A percentile compares a stretch with the other conserved stretches of the same genome.
These are phyloP conservation scores for Saturnispora gosingensis DNA, from an alignment of 805 yeast species.

Conservation along the genomic window DNA sequence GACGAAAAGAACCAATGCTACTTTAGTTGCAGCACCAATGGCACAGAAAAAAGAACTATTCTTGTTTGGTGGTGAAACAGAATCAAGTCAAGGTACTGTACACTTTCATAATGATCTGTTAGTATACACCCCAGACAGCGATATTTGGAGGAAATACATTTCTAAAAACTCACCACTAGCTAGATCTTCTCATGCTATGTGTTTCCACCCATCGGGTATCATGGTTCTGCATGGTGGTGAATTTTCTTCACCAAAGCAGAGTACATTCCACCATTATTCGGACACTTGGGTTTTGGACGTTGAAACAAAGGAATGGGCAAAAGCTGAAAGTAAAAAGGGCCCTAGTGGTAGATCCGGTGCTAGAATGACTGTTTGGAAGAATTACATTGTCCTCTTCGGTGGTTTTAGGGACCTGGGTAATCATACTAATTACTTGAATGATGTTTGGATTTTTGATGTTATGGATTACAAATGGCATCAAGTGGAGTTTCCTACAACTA, in stretches of 20 bases:
- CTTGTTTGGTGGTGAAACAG: constrained; percentile 83
- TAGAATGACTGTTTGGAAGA: constrained; percentile 85
- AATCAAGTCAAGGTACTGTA: constrained; percentile 32
- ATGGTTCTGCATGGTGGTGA: constrained; percentile 91
- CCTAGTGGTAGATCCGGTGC: constrained; percentile 92
- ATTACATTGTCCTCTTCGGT: constrained; percentile 75
- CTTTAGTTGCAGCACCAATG: constrained; percentile 65
- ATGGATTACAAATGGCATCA: constrained; percentile 87
- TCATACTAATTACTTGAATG: constrained; percentile 74
- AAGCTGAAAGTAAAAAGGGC: constrained; percentile 58
- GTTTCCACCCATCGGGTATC: constrained; percentile 85
- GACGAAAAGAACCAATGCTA: constrained; percentile 57
- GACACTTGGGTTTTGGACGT: constrained; percentile 94
- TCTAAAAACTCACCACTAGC: constrained; percentile 90
- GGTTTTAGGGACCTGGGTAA: constrained; percentile 89
- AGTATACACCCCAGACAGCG: constrained; percentile 65
- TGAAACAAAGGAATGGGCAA: constrained; percentile 80
- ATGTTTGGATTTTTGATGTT: constrained; percentile 88
- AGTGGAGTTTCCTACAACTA: constrained; percentile 75
- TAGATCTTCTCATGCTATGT: constrained; percentile 87
- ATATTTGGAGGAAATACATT: constrained; percentile 67
- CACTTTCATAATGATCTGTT: constrained; percentile 75
- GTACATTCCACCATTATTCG: constrained; percentile 91
- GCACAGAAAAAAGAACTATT: constrained; percentile 71
- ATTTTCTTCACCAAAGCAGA: constrained; percentile 91